phyloP scores from a whole-genome alignment of 306 rosid genomes.

The Medicago ruthenica region DNA sequence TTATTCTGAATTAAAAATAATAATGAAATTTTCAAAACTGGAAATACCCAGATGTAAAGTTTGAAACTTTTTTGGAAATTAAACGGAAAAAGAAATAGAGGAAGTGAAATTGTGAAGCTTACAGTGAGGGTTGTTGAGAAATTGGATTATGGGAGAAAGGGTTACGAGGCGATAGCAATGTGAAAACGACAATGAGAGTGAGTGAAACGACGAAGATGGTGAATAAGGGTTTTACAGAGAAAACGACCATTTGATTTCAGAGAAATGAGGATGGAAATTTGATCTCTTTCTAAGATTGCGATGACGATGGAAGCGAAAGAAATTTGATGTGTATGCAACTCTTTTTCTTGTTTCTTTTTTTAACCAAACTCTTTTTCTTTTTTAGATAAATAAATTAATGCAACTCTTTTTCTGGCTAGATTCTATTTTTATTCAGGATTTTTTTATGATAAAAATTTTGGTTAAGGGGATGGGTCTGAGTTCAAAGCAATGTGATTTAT shows the following conservation, averaged over 20 bases:
- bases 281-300: slow-evolving; percentile 13
- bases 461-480: too few relatives aligned
- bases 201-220: slow-evolving; percentile 54
- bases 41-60: slow-evolving; percentile 31
- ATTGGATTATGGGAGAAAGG: slow-evolving; percentile 44
- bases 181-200: slow-evolving; percentile 50
- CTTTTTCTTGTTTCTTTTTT: neutral
- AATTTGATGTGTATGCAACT: neutral
- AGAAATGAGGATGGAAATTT: neutral
- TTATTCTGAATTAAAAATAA: too few relatives aligned
- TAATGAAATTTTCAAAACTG: slow-evolving; percentile 22
- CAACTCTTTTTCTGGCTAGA: neutral
- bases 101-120: slow-evolving; percentile 31
- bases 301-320: neutral
- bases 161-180: slow-evolving; percentile 58
- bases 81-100: neutral
- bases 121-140: slow-evolving; percentile 52
- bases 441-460: too few relatives aligned
- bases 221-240: slow-evolving; percentile 72
- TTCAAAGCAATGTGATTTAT: too few relatives aligned
- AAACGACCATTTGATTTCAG: slow-evolving; percentile 62
- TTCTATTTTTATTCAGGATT: too few relatives aligned
- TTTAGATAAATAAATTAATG: neutral
- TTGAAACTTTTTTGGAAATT: slow-evolving; percentile 12
- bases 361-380: too few relatives aligned